Conservation (phyloP, 2,329 filamentous ascomycete genomes). For the Sclerotinia nivalis region DNA sequence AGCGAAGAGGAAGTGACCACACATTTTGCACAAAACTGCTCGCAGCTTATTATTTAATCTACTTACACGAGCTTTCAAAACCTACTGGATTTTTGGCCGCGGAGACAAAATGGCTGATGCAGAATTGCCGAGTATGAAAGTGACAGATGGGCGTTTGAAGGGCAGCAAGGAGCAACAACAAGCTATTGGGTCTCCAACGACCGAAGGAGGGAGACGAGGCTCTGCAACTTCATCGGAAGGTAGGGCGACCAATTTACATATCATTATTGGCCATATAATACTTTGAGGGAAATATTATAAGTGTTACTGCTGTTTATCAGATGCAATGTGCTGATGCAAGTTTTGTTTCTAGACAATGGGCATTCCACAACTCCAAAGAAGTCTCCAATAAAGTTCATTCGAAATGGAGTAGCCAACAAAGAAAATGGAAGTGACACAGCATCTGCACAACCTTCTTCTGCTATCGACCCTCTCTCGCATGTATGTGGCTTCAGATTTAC, state of each 20-base stretch:
- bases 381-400: conserved; percentile 34
- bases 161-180: conserved; percentile 29
- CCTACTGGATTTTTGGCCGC: conserved; percentile 32
- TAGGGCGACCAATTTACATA: conserved; percentile 25
- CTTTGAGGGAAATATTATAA: not conserved
- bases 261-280: not conserved
- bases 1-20: conserved; percentile 13
- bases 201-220: conserved; percentile 38
- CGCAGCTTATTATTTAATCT: not conserved
- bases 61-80: not conserved
- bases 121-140: conserved; percentile 38
- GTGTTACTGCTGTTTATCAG: not conserved
- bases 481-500: conserved; percentile 47
- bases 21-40: conserved; percentile 2
- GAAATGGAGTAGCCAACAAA: conserved; percentile 34
- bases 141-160: conserved; percentile 36
- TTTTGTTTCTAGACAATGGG: conserved; percentile 30
- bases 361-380: conserved; percentile 35
- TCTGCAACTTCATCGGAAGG: conserved; percentile 40
- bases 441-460: conserved; percentile 41
- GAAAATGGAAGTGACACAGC: conserved; percentile 30
- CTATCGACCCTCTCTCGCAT: conserved; percentile 68
- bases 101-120: conserved; percentile 37
- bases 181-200: conserved; percentile 35
- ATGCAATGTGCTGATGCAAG: conserved; percentile 19